Base-by-base conservation (phyloP, 495 filamentous ascomycete genomes). In the Copromyces sp. region DNA sequence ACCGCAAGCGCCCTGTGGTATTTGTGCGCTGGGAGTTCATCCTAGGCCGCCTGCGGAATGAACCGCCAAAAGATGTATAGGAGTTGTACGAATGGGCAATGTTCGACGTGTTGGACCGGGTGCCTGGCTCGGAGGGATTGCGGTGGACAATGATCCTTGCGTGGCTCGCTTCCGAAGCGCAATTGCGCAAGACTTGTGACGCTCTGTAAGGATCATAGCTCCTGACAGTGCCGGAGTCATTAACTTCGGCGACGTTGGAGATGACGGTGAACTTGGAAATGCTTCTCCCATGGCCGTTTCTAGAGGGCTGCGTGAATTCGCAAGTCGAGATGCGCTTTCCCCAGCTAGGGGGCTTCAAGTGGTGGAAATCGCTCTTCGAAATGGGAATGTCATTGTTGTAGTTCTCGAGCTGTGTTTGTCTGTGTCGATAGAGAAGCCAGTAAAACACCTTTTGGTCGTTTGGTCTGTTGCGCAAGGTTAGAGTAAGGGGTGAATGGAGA, bases 381-480 rank as follows among this genome's bases (percentile, higher is more conserved):
- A 94, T 90, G 39, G 87, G 87, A 20, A 97, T 83, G 4, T 90
- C 86, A 70, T 89, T 87, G 75, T 88, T 86, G 77, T 94, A 97
- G 74, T 97, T 92, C 77, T 98, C 94, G 14, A 96, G 77, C 70
- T 94, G 89, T 42, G 92, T 89, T 69, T 97, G 90, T 29, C 91
- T 85, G 78, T 97, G 94, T 75, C 89, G 90, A 73, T 90, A 81
- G 32, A 99, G 88, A 0, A 95, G 87, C 78, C 87, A 90, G 83
- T 98, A 99, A 75, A 98, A 96, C 77, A 94, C 84, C 74, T 96
- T 94, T 77, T 97, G 93, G 41, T 97, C 91, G 72, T 95, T 98
- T 2, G 86, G 84, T 74, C 93, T 96, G 71, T 68, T 65, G 29
- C 14, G 70, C 32, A 73, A 32, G 39, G 72, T 83, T 76, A 84